Evolutionary conservation across 441 rosid genomes (phyloP), one percentile per base, ranked within the genome.

Genomic region (Hura crepitans): DNA sequence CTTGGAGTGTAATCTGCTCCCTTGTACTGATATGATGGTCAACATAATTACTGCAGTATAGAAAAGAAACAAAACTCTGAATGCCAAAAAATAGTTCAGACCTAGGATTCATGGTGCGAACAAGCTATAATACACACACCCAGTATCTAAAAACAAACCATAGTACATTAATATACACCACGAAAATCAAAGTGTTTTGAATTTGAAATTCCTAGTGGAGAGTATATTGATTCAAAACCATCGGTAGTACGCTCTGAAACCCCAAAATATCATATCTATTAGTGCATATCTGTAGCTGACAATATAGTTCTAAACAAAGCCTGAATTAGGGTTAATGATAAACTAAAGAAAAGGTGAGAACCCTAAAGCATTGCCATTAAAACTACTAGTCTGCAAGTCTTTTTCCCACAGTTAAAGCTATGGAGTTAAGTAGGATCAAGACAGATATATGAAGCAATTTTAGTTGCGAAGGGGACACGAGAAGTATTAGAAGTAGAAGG

Each of bases 1-100:
- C 99, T 79, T 96, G 99, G 39, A 96, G 97, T 33, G 99, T 96
- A 78, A 96, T 96, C 68, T 96, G 99, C 85, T 96, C 99, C 80
- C 89, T 89, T 62, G 97, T 80, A 83, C 99, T 93, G 73, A 96
- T 75, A 65, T 96, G 99, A 83, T 90, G 99, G 81, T 96, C 99
- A 62, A 91, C 96, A 72, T 88, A 93, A 78, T 87, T 91, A 74
- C 99, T 96, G 90, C 86, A 80, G 57, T 46, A 66, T 57, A 28
- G 37, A 30, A 30, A 56, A 14, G 9, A 28, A 56, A 9, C 0
- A 56, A 30, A 58, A 15, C 12, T 25, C 28, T 39, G 17, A 35
- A 18, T 23, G 10, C 43, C 14, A 17, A 1, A 4, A 42, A 25
- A 13, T 65, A 57, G 17, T 12, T 13, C 11, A 28, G 57, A 18